A percentile compares a stretch with the other conserved stretches of the same genome.
Evolutionary conservation across 2,329 filamentous ascomycete genomes (phyloP).

Genomic region (Hysterium pulicare): DNA sequence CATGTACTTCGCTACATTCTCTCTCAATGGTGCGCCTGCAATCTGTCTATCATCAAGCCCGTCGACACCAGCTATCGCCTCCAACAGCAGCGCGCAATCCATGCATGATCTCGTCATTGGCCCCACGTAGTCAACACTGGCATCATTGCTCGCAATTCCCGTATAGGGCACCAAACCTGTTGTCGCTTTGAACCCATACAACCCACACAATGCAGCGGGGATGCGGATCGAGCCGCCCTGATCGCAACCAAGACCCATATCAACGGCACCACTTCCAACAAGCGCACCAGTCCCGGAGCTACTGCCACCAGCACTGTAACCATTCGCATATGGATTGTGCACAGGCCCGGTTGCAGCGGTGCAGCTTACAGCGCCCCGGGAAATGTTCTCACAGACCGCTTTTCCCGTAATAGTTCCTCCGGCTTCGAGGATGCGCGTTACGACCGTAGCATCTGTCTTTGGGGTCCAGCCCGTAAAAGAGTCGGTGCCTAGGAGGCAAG

Average conservation of each 20-base stretch:
- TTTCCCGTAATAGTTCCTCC: constrained; percentile 26
- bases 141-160: constrained; percentile 38
- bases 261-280: constrained; percentile 43
- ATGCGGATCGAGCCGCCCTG: constrained; percentile 49
- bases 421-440: constrained; percentile 26
- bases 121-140: constrained; percentile 46
- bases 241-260: constrained; percentile 48
- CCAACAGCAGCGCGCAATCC: constrained; percentile 39
- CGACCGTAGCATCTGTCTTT: constrained; percentile 26
- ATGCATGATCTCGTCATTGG: constrained; percentile 42
- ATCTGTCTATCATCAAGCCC: constrained; percentile 42
- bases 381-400: constrained; percentile 32
- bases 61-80: constrained; percentile 45
- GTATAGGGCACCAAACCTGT: constrained; percentile 47
- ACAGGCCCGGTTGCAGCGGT: constrained; percentile 41
- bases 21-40: constrained; percentile 27
- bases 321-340: constrained; percentile 44
- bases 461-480: constrained; percentile 20
- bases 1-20: no score
- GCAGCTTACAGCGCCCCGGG: constrained; percentile 27
- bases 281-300: constrained; percentile 49
- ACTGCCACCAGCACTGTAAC: constrained; percentile 51
- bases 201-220: constrained; percentile 38
- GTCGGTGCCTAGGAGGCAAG: constrained; percentile 31
- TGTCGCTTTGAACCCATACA: constrained; percentile 45